These are phyloP conservation scores for Neurospora terricola DNA, from an alignment of 495 filamentous ascomycete genomes.

Conservation along the genomic window DNA sequence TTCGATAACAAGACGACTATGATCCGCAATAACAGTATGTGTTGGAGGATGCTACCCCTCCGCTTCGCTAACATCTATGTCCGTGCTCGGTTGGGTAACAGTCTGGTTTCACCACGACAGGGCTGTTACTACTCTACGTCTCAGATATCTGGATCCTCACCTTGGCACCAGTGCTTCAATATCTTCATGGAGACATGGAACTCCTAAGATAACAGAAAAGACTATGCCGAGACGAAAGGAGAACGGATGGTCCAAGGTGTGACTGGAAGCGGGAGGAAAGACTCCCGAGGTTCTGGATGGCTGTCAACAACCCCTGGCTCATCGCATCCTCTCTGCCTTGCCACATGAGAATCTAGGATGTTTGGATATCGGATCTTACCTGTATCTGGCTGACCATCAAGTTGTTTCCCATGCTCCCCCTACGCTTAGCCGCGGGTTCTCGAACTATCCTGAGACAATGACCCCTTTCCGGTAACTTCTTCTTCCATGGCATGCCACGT, in stretches of 20 bases:
- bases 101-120: not conserved
- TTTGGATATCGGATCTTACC: not conserved
- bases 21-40: not conserved
- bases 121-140: not conserved
- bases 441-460: slow-evolving; percentile 5
- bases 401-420: not conserved
- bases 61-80: not conserved
- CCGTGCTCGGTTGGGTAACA: not conserved
- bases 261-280: not conserved
- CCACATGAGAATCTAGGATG: not conserved
- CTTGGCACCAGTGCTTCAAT: not conserved
- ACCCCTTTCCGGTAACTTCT: not conserved
- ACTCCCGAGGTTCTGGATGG: not conserved
- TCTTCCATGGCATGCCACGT: not conserved
- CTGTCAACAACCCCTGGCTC: not conserved
- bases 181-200: not conserved
- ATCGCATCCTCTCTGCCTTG: not conserved
- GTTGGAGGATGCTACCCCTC: not conserved
- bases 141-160: not conserved
- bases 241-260: slow-evolving; percentile 13
- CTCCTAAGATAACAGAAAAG: not conserved
- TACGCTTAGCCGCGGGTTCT: not conserved
- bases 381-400: not conserved
- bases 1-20: not conserved
- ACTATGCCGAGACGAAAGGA: slow-evolving; percentile 10